Evolutionary conservation across 352 stramenopile genomes (phyloP), one percentile per base, ranked within the genome.

Genomic region (Pythium grandisporangium): DNA sequence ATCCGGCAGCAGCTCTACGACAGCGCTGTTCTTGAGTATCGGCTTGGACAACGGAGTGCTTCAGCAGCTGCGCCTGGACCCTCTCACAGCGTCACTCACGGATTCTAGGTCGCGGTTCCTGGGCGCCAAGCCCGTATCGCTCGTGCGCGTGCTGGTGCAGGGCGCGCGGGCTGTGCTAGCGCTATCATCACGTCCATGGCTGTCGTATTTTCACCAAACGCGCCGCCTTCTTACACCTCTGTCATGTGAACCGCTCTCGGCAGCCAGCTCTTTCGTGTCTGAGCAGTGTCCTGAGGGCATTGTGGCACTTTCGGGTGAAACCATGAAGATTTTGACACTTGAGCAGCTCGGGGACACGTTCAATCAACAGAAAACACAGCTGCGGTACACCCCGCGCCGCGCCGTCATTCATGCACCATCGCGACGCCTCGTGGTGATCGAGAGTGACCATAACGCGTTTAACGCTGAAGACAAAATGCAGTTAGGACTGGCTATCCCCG

Each of bases 361-460:
- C 59, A 99, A 99, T 61, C 91, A 98, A 45, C 95, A 96, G 39
- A 90, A 86, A 47, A 63, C 96, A 3, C 80, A 88, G 30, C 64
- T 99, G n/a, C 73, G 94, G 13, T 99, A 99, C 66, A 99, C 97
- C 4, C 97, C 97, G 30, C 88, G 96, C 37, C 84, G 95, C 58
- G 96, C 98, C 36, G 89, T 96, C 2, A 56, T 98, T 7, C 72
- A 99, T 36, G 80, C 79, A 6, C 57, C 72, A 11, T 84, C 74
- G 7, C 66, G 88, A 42, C 70, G 95, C 33, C 60, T 99, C 2
- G 72, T 98, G 26, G 64, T 99, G n/a, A 88, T 99, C 42, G 96
- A 99, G 68, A 96, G 84, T 35, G 97, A 99, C 57, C 90, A 97
- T 58, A 98, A 99, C 58, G 91, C 98, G 33, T 97, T 89, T 45